Conservation (phyloP, 306 rosid species). For the Hippophae rhamnoides region DNA sequence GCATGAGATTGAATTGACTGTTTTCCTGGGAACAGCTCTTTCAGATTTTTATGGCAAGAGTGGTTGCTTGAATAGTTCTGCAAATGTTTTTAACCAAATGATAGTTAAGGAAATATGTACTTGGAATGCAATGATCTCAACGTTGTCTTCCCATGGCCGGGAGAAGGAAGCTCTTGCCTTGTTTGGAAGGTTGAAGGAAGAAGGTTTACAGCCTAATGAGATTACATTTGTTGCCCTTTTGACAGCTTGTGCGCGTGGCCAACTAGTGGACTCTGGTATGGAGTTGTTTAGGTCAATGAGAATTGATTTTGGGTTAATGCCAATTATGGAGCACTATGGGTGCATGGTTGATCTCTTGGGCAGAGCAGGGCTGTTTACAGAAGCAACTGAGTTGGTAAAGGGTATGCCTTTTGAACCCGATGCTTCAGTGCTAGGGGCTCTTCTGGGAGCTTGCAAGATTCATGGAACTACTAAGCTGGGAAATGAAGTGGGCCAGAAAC, state of each 20-base stretch:
- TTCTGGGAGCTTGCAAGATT: conserved; percentile 67
- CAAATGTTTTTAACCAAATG: conserved; percentile 35
- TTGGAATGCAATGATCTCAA: conserved; percentile 82
- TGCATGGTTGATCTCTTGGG: conserved; percentile 73
- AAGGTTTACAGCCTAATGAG: conserved; percentile 39
- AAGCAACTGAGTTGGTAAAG: conserved; percentile 44
- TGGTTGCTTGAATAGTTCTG: conserved; percentile 38
- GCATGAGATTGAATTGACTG: conserved; percentile 34
- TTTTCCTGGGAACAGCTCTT: conserved; percentile 49
- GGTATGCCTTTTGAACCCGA: conserved; percentile 64
- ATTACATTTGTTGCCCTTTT: conserved; percentile 62
- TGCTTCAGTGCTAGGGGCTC: conserved; percentile 57
- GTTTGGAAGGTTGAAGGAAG: conserved; percentile 46
- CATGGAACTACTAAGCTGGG: conserved; percentile 64
- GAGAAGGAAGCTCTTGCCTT: conserved; percentile 52
- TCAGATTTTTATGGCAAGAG: conserved; percentile 65
- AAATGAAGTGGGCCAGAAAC: conserved; percentile 43
- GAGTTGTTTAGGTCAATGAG: conserved; percentile 35
- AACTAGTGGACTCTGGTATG: conserved; percentile 33
- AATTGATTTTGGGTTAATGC: conserved; percentile 30
- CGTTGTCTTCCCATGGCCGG: conserved; percentile 53
- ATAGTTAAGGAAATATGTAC: conserved; percentile 41
- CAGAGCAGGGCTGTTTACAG: conserved; percentile 57
- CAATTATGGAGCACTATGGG: conserved; percentile 58
- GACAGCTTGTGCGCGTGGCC: conserved; percentile 67